Evolutionary conservation across 2,329 filamentous ascomycete genomes (phyloP), one percentile per base, ranked within the genome.

Genomic region (Cladosporium cucumerinum): DNA sequence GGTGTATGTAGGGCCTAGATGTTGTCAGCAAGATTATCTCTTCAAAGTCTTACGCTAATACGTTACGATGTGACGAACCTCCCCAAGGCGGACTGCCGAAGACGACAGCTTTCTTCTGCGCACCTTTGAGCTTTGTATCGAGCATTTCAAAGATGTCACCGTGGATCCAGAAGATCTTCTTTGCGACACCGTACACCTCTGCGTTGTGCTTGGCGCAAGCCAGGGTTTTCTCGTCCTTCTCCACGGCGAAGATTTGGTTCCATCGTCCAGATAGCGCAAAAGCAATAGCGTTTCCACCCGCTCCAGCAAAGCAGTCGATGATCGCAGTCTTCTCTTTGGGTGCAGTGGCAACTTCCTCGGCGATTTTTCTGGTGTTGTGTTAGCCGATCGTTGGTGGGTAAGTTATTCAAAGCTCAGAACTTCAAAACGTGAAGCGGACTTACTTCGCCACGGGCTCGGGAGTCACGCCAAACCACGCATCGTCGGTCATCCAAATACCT

Each of bases 401-500:
- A 21, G n/a, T 46, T 23, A 6, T 46, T n/a, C 21, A 2, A 46
- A 59, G 21, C 43, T 43, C 51, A 57, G 39, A 30, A 34, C 61
- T 57, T 32, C 30, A 14, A 52, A 39, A n/a, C 59, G 32, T 32
- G 23, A 54, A 30, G 39, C 63, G 62, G 61, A 79, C 83, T 72
- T 81, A 95, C 91, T 84, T 87, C 66, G 95, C 95, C 30, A 99
- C 87, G 5, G 91, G 90, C 77, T 99, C 94, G 16, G 95, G 93
- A 0, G 96, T 99, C 8, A 98, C 93, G 63, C 93, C 95, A 76
- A 95, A 99, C 95, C 95, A 99, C 62, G 93, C 90, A 78, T 94
- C 89, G 75, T 96, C 89, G 0, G 96, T 99, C 83, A 99, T 87
- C 82, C 88, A 89, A 69, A 99, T 85, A 63, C 93, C 94, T 65